phyloP scores from a whole-genome alignment of 306 rosid genomes.

The Quillaja saponaria region DNA sequence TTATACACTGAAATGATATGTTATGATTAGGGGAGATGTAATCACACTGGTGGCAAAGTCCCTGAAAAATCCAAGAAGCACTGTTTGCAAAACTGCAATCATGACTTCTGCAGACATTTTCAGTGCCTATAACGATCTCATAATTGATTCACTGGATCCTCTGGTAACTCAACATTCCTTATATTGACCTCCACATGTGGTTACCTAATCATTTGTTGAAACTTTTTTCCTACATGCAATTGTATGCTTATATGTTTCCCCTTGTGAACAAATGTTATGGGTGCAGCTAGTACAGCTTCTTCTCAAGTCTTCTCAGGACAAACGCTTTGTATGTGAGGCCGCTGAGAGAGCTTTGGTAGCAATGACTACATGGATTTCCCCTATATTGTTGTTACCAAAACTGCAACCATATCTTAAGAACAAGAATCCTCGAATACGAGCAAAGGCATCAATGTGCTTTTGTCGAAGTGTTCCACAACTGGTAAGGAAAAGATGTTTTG shows the following conservation, averaged over 20 bases:
- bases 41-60: conserved; percentile 71
- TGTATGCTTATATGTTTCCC: conserved; percentile 13
- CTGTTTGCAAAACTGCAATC: conserved; percentile 95
- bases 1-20: conserved; percentile 22
- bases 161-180: conserved; percentile 54
- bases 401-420: conserved; percentile 84
- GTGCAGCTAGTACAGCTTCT: conserved; percentile 91
- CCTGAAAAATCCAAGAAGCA: conserved; percentile 92
- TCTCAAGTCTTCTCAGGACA: conserved; percentile 97
- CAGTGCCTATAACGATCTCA: conserved; percentile 64
- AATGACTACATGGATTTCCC: conserved; percentile 83
- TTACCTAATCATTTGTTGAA: conserved; percentile 23
- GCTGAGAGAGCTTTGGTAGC: conserved; percentile 88
- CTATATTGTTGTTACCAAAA: conserved; percentile 72
- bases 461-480: conserved; percentile 84
- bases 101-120: conserved; percentile 97
- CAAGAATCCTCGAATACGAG: conserved; percentile 88
- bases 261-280: conserved; percentile 32
- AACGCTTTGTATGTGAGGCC: conserved; percentile 95
- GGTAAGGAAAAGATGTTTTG: conserved; percentile 49
- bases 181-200: conserved; percentile 11
- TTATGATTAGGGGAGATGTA: conserved; percentile 72
- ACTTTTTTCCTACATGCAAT: conserved; percentile 16
- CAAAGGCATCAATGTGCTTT: conserved; percentile 87
- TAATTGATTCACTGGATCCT: conserved; percentile 86